Percentiles rank a stretch among this genome's conserved stretches.
phyloP scores from a whole-genome alignment of 257 asterid genomes.

The Rhazya stricta region DNA sequence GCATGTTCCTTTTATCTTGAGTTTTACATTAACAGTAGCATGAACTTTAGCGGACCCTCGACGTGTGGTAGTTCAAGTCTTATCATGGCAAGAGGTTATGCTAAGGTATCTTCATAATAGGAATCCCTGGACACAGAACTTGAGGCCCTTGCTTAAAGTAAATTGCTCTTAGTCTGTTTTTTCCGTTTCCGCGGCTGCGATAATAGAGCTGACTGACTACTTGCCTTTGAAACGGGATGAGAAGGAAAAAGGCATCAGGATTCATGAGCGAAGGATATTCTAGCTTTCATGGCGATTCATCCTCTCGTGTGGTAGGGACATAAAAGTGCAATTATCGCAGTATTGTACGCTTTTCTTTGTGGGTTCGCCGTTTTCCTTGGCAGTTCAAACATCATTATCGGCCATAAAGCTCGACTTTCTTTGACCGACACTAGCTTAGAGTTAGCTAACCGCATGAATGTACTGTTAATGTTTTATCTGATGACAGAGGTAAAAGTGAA shows the following conservation, averaged over 20 bases:
- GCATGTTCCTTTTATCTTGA: neutral
- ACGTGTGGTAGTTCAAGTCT: neutral
- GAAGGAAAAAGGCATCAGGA: too few species aligned
- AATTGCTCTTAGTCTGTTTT: neutral
- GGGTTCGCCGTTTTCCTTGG: conserved; percentile 13
- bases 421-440: neutral
- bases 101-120: neutral
- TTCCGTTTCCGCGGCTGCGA: neutral
- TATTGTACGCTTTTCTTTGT: neutral
- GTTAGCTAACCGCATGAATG: neutral
- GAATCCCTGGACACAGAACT: too few species aligned
- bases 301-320: conserved; percentile 12
- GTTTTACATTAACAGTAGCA: too few species aligned
- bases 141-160: too few species aligned
- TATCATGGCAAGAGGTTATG: neutral
- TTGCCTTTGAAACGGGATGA: too few species aligned
- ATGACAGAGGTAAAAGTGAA: neutral
- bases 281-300: too few species aligned
- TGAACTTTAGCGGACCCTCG: too few species aligned
- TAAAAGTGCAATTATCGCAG: neutral
- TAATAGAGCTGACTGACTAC: neutral
- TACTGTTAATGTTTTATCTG: neutral
- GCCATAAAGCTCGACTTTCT: conserved; percentile 10
- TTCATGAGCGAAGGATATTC: too few species aligned
- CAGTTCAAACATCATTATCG: conserved; percentile 28